Base-by-base conservation (phyloP, 495 filamentous ascomycete species). In the Aspergillus steynii region DNA sequence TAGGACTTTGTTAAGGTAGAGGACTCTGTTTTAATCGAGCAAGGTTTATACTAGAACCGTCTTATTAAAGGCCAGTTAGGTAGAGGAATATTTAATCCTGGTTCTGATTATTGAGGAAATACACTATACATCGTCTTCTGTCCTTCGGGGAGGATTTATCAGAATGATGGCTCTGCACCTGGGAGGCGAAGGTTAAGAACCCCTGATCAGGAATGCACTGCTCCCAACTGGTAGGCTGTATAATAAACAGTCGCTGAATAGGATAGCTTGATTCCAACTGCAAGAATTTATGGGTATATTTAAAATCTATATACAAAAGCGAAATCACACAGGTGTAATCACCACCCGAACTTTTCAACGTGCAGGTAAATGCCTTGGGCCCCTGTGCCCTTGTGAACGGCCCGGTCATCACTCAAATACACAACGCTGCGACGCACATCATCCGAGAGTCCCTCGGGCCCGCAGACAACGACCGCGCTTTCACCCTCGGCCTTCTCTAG, bases 301-400 rank as follows among this genome's bases (percentile, higher is more conserved):
- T 2, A 14, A 14, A 15, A 42, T 14, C 12, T 42, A 42, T 42
- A 10, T 42, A 42, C 37, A 42, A 42, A 42, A 15, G 9, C 1
- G 31, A 34, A 42, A 42, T 14, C 9, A 42, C 14, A 14, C 3
- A 10, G 3, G 4, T 42, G 3, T 14, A 14, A 37, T 65, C 61
- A 79, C 55, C 68, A 74, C 2, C 66, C 72, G 56, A 77, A 79
- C 26, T 67, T 70, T 60, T 82, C 78, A 14, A 74, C 71, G 71
- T 83, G 79, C 32, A 85, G 63, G 63, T 80, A 85, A 6, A 88
- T 77, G 0, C 93, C 92, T 70, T 95, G 90, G 9, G 92, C 93
- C 2, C 90, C 92, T 0, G 90, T 95, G 8, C 93, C 93, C 68
- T 96, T 96, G 65, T 96, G 91, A 42, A 96, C 89, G 0, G 90